Conservation (phyloP, 768 basidiomycete genomes). For the Leccinum variicolor region DNA sequence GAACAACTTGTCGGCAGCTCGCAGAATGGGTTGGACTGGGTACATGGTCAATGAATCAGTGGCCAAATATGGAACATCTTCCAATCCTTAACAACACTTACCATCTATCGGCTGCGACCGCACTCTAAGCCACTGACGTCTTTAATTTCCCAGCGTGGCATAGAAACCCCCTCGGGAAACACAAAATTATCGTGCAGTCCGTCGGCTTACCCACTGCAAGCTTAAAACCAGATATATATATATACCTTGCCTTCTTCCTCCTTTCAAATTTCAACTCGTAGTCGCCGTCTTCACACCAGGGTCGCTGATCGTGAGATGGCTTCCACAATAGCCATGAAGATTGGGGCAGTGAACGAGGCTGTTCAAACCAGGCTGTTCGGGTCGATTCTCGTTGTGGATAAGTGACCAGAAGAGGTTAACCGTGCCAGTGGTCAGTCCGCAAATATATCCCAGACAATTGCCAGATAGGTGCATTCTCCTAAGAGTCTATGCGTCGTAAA, state of each 20-base stretch:
- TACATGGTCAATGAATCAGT: neutral
- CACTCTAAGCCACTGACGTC: too few species aligned
- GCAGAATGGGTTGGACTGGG: too few species aligned
- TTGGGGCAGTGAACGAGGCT: neutral
- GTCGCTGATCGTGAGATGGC: neutral
- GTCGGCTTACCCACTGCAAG: too few species aligned
- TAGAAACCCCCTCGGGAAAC: too few species aligned
- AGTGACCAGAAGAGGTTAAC: neutral
- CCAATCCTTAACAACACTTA: too few species aligned
- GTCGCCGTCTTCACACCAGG: neutral
- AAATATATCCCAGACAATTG: too few species aligned
- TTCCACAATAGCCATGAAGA: neutral
- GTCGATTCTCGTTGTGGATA: neutral
- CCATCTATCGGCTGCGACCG: too few species aligned
- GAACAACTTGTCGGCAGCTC: neutral
- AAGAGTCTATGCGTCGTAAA: too few species aligned
- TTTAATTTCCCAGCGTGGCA: too few species aligned
- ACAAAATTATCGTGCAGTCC: too few species aligned
- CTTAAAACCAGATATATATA: too few species aligned
- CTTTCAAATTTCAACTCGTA: neutral
- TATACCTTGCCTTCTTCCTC: neutral
- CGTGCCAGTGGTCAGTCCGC: neutral
- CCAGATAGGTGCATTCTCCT: neutral
- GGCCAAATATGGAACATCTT: neutral
- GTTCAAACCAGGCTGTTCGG: too few species aligned